Conservation (phyloP, 805 yeast genomes). For the Yarrowia sp. region DNA sequence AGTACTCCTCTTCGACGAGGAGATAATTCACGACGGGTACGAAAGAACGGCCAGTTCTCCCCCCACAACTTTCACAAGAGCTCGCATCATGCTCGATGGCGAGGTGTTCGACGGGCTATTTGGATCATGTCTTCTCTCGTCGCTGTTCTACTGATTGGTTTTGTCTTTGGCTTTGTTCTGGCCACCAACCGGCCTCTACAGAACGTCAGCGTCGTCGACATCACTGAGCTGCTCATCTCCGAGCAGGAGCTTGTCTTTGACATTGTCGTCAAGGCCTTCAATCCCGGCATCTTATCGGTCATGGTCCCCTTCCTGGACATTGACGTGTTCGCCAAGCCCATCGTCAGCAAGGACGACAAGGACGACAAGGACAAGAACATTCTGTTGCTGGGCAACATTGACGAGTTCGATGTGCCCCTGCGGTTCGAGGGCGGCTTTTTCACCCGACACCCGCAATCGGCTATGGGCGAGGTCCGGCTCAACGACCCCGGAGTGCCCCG, state of each 20-base stretch:
- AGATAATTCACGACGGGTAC: conserved; percentile 43
- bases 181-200: conserved; percentile 87
- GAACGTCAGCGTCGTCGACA: conserved; percentile 63
- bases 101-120: conserved; percentile 47
- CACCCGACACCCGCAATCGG: conserved; percentile 62
- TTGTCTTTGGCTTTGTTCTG: conserved; percentile 79
- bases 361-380: conserved; percentile 54
- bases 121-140: conserved; percentile 49
- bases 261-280: conserved; percentile 76
- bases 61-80: conserved; percentile 56
- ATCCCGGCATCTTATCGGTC: conserved; percentile 84
- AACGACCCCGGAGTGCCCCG: conserved; percentile 65
- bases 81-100: conserved; percentile 40
- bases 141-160: conserved; percentile 59
- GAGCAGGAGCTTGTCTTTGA: conserved; percentile 86
- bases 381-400: conserved; percentile 74
- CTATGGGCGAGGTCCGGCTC: conserved; percentile 73
- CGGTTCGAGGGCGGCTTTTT: conserved; percentile 80
- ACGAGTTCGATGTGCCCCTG: conserved; percentile 72
- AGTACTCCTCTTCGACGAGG: conserved; percentile 47
- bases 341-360: conserved; percentile 42
- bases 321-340: conserved; percentile 71
- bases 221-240: conserved; percentile 76
- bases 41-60: conserved; percentile 50
- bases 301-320: conserved; percentile 69